These are phyloP conservation scores for Anisodus acutangulus DNA, from an alignment of 257 asterid genomes.

Conservation along the genomic window DNA sequence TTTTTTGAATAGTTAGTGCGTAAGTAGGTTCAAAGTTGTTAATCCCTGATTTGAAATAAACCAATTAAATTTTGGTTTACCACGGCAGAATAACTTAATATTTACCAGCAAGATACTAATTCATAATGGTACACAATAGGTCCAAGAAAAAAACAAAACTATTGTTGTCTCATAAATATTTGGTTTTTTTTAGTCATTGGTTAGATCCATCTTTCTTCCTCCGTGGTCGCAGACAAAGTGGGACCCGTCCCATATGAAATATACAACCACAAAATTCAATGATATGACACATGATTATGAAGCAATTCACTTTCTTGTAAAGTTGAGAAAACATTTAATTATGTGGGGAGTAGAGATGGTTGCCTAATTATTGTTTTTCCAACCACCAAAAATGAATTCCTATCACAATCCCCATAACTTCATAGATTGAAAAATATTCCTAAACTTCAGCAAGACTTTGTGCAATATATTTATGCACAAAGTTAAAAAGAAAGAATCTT, in stretches of 20 bases:
- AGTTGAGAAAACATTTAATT: neutral
- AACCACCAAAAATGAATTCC: neutral
- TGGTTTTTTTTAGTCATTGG: neutral
- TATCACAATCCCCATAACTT: neutral
- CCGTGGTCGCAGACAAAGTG: neutral
- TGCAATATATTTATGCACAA: neutral
- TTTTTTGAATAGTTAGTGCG: neutral
- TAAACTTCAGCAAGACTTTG: neutral
- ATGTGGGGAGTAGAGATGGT: neutral
- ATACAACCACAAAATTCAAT: conserved; percentile 22
- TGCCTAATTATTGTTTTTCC: neutral
- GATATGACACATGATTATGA: conserved; percentile 9
- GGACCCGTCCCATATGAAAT: neutral
- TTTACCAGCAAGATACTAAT: neutral
- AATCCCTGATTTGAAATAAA: neutral
- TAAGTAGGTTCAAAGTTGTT: neutral
- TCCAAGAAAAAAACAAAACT: neutral
- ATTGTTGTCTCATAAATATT: neutral
- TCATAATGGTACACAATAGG: neutral
- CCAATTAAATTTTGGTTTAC: neutral
- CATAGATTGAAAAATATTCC: neutral
- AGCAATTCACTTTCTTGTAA: neutral
- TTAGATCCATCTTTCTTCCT: neutral
- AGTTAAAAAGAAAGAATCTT: too few species aligned
- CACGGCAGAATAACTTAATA: neutral